These are phyloP conservation scores for Stagonosporopsis tanaceti DNA, from an alignment of 2,329 filamentous ascomycete genomes.

Conservation along the genomic window DNA sequence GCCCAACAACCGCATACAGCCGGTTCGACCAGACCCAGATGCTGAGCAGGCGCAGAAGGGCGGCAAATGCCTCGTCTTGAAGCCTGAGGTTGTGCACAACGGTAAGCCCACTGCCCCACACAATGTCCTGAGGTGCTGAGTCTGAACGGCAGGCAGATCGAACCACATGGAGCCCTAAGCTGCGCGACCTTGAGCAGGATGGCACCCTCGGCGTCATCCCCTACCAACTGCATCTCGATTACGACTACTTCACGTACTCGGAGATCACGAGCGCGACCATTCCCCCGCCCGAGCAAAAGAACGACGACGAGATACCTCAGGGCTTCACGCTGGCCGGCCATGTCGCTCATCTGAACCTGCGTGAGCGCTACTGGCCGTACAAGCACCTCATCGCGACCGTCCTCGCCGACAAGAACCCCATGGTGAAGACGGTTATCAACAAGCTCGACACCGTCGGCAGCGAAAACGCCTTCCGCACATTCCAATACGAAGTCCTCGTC, in stretches of 20 bases:
- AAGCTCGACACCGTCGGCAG: constrained; percentile 89
- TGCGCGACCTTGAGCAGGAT: constrained; percentile 72
- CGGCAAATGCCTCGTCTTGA: constrained; percentile 57
- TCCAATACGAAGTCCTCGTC: constrained; percentile 87
- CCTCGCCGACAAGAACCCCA: constrained; percentile 86
- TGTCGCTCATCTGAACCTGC: constrained; percentile 92
- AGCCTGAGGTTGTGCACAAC: constrained; percentile 52
- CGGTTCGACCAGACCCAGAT: constrained; percentile 68
- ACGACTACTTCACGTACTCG: constrained; percentile 85
- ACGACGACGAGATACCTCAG: constrained; percentile 80
- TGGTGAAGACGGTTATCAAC: constrained; percentile 90
- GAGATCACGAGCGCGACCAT: constrained; percentile 86
- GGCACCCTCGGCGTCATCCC: constrained; percentile 76
- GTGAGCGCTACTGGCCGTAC: constrained; percentile 82
- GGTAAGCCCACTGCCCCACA: constrained; percentile 37
- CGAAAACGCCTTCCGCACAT: constrained; percentile 87
- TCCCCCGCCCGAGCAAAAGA: constrained; percentile 71
- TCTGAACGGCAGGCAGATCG: constrained; percentile 62
- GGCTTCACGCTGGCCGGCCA: constrained; percentile 92
- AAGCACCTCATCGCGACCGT: constrained; percentile 86
- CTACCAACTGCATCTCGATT: constrained; percentile 78
- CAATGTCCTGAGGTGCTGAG: constrained; percentile 36
- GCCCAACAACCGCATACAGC: constrained; percentile 67
- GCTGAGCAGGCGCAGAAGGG: constrained; percentile 60
- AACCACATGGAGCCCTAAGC: constrained; percentile 76